Evolutionary conservation across 2,329 filamentous ascomycete genomes (phyloP).

Genomic region (Zymoseptoria brevis): DNA sequence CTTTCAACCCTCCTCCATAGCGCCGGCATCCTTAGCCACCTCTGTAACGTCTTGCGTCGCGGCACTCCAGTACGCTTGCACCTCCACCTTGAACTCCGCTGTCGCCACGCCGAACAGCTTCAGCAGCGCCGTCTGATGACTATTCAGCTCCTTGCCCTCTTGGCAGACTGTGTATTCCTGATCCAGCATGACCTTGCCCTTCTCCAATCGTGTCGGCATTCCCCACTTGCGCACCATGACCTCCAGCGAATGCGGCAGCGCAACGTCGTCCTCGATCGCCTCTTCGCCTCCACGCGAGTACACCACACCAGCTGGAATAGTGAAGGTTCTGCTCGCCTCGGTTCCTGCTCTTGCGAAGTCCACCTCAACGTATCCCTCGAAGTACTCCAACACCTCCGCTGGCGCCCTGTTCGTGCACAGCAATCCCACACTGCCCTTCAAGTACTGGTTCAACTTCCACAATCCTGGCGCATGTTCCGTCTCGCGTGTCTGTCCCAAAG

Average conservation of each 20-base stretch:
- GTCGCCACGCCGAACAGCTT: constrained; percentile 89
- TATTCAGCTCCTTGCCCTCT: constrained; percentile 77
- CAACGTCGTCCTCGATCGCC: constrained; percentile 71
- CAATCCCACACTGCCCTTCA: constrained; percentile 78
- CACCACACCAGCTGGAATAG: constrained; percentile 74
- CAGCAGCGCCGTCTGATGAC: constrained; percentile 82
- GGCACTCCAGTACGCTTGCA: constrained; percentile 52
- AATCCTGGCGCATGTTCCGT: constrained; percentile 76
- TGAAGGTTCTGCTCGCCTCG: constrained; percentile 64
- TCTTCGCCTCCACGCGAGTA: constrained; percentile 73
- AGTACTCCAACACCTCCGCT: constrained; percentile 60
- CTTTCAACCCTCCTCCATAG: constrained; percentile 25
- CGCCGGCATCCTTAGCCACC: constrained; percentile 20
- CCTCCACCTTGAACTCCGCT: constrained; percentile 78
- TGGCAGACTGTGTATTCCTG: constrained; percentile 69
- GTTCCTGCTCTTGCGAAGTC: constrained; percentile 90
- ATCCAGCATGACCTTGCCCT: constrained; percentile 77
- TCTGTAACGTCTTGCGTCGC: constrained; percentile 28
- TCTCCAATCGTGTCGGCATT: constrained; percentile 79
- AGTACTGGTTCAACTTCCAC: constrained; percentile 58
- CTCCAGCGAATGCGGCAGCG: constrained; percentile 80
- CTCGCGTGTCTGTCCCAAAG: constrained; percentile 64
- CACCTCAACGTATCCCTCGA: constrained; percentile 61
- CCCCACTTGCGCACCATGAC: constrained; percentile 82
- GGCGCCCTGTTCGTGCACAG: constrained; percentile 78